Evolutionary conservation across 495 filamentous ascomycete genomes (phyloP).

Genomic region (Elaphomyces granulatus): DNA sequence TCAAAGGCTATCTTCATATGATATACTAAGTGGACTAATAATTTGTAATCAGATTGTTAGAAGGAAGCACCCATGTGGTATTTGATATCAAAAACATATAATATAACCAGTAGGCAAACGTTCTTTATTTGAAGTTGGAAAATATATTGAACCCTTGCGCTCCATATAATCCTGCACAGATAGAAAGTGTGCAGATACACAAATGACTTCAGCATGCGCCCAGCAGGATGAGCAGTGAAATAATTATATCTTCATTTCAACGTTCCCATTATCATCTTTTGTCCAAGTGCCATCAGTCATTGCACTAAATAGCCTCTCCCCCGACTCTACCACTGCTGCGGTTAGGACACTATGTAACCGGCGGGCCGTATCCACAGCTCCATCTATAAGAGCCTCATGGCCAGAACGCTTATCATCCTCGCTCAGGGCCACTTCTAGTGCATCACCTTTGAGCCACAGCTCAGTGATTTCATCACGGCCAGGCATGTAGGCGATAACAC

Average conservation of each 20-base stretch:
- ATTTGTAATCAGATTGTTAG: too few relatives aligned
- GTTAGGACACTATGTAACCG: slow-evolving; percentile 43
- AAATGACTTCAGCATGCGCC: too few relatives aligned
- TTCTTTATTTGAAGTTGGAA: too few relatives aligned
- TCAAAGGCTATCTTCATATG: too few relatives aligned
- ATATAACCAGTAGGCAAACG: too few relatives aligned
- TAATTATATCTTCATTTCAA: slow-evolving; percentile 6
- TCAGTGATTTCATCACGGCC: slow-evolving; percentile 83
- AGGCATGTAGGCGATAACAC: slow-evolving; percentile 83
- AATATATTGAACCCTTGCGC: too few relatives aligned
- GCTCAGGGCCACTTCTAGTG: slow-evolving; percentile 24
- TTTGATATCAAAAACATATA: too few relatives aligned
- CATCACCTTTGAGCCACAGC: slow-evolving; percentile 79
- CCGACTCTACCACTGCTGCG: slow-evolving; percentile 42
- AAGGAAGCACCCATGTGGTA: too few relatives aligned
- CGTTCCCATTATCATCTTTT: slow-evolving; percentile 1
- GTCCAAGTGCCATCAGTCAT: not conserved
- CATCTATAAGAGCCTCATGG: slow-evolving; percentile 44
- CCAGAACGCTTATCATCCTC: slow-evolving; percentile 16
- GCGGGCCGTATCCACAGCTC: slow-evolving; percentile 47
- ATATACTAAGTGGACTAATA: too few relatives aligned
- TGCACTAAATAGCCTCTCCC: slow-evolving; percentile 19
- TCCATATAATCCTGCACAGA: too few relatives aligned
- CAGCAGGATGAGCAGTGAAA: not conserved
- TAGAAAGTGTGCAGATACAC: too few relatives aligned